These are phyloP conservation scores for Vitellaria paradoxa DNA, from an alignment of 179 eudicot species.

Conservation along the genomic window DNA sequence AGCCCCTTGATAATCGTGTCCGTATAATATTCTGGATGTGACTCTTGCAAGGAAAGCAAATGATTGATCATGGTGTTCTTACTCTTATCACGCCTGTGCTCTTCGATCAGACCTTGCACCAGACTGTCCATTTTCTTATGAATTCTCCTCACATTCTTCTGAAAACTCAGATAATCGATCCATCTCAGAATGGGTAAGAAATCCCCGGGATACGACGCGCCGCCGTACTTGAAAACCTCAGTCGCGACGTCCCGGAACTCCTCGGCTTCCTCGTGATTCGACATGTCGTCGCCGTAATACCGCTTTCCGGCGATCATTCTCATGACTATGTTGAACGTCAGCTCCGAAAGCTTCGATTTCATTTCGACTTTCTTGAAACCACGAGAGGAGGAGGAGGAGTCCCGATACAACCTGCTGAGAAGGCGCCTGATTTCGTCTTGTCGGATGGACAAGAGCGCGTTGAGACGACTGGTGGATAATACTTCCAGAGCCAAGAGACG, in stretches of 20 bases:
- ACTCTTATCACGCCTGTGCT: slow-evolving; percentile 21
- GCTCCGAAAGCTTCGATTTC: slow-evolving; percentile 27
- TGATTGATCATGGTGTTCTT: slow-evolving; percentile 41
- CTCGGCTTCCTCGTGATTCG: slow-evolving; percentile 23
- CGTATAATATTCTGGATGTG: slow-evolving; percentile 52
- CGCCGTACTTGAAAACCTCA: slow-evolving; percentile 33
- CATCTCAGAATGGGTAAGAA: slow-evolving; percentile 41
- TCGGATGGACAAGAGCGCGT: background rate
- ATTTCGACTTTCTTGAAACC: slow-evolving; percentile 27
- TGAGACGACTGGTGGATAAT: slow-evolving; percentile 6
- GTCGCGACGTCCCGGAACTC: slow-evolving; percentile 29
- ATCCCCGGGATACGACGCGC: slow-evolving; percentile 40
- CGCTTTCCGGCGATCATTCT: slow-evolving; percentile 43
- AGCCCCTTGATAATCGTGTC: slow-evolving; percentile 56
- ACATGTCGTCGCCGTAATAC: slow-evolving; percentile 25
- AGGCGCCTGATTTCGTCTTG: background rate
- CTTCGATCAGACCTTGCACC: slow-evolving; percentile 30
- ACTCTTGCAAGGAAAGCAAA: slow-evolving; percentile 48
- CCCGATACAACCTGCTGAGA: background rate
- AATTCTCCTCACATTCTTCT: slow-evolving; percentile 19
- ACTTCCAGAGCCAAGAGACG: slow-evolving; percentile 8
- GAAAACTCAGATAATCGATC: slow-evolving; percentile 29
- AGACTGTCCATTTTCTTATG: slow-evolving; percentile 17
- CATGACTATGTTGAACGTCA: slow-evolving; percentile 30
- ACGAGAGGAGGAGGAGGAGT: background rate